Evolutionary conservation across 1,284 basidiomycete genomes (phyloP), one percentile per base, ranked within the genome.

Genomic region (Ceratobasidium sp.): DNA sequence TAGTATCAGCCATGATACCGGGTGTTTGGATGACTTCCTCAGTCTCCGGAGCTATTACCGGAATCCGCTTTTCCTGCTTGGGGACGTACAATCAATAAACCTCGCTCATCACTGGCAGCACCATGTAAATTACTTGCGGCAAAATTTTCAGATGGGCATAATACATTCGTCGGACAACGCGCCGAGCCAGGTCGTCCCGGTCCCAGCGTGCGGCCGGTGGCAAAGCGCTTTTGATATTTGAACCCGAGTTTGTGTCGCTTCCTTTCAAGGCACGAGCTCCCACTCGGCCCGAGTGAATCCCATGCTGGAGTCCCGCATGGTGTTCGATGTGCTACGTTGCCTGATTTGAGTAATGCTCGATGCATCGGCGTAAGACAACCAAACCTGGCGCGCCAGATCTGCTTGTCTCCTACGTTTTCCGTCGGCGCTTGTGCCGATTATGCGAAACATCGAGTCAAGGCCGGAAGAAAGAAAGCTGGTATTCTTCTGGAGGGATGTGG

Each of bases 401-500:
- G 39, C 64, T 26, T 43, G 14, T 23, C 16, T 18, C 41, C 36
- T 53, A 16, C 28, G 34, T n/a, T 41, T 28, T 26, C 16, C n/a
- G 45, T 67, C n/a, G 16, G 34, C 28, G n/a, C 64, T 67, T 16
- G 34, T n/a, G 28, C 23, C 64, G 32, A 67, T 53, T 50, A 67
- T 55, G 12, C 50, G 34, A 41, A 50, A 23, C 32, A 67, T 50
- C 3, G 64, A 67, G 30, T 30, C 34, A 5, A 67, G 26, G 50
- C 48, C 55, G 4, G 64, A 67, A 18, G 48, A 30, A 43, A 67
- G 48, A 50, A 39, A 67, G 9, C 43, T 23, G 21, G n/a, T 12
- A 45, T 67, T 67, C 23, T 43, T 67, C 21, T 48, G 64, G 36
- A 67, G 34, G 36, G 64, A n/a, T 41, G 32, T 41, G 32, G 64